Conservation (phyloP, 345 rosid species). For the Cardamine chenopodiifolia region DNA sequence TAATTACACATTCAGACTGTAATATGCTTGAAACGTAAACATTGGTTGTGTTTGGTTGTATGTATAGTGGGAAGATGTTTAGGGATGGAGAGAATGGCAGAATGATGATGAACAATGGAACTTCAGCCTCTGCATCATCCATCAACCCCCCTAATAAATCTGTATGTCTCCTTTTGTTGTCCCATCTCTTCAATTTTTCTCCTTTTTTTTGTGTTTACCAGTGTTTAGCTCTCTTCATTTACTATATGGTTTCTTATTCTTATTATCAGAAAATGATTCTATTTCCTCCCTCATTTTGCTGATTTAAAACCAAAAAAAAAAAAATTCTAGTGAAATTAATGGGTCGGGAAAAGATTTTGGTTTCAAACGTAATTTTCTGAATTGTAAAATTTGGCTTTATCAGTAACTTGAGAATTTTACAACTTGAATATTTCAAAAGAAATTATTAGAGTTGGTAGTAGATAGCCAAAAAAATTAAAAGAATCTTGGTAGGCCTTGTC, state of each 20-base stretch:
- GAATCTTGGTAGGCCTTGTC: neutral
- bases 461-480: neutral
- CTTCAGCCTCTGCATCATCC: conserved; percentile 42
- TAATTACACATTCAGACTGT: neutral
- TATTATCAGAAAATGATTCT: neutral
- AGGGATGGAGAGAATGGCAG: conserved; percentile 75
- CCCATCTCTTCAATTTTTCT: neutral
- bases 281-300: neutral
- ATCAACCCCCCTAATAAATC: conserved; percentile 42
- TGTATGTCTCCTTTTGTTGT: conserved; percentile 39
- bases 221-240: neutral
- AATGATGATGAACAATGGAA: conserved; percentile 67
- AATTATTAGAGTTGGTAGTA: neutral
- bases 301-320: neutral
- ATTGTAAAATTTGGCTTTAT: neutral
- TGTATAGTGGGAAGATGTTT: conserved; percentile 63
- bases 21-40: neutral
- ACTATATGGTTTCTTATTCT: neutral
- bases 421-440: neutral
- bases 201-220: conserved; percentile 6
- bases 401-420: neutral
- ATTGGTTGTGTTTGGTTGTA: conserved; percentile 6
- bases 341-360: neutral
- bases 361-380: neutral
- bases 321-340: neutral